A percentile compares a stretch with the other conserved stretches of the same genome.
Conservation (phyloP, 1,284 basidiomycete species). For the Apiotrichum laibachii region DNA sequence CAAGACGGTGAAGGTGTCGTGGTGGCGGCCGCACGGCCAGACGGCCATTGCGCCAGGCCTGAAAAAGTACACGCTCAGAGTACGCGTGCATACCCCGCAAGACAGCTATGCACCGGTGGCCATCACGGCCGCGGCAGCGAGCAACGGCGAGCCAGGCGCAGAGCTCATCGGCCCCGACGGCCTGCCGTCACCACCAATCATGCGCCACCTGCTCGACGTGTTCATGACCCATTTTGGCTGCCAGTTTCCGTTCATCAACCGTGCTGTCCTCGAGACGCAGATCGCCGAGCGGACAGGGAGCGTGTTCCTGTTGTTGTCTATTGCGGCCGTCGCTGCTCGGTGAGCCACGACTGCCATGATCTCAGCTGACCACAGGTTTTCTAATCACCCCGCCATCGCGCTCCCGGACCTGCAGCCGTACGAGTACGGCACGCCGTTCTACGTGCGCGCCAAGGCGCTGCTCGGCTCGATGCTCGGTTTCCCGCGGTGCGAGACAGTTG, state of each 20-base stretch:
- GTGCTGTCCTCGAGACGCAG: constrained; percentile 15
- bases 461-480: constrained; percentile 33
- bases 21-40: constrained; percentile 41
- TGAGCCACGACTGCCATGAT: constrained; percentile 9
- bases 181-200: constrained; percentile 20
- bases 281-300: constrained; percentile 23
- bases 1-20: constrained; percentile 38
- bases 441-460: constrained; percentile 28
- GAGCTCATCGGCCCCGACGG: constrained; percentile 22
- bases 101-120: constrained; percentile 3
- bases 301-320: constrained; percentile 28
- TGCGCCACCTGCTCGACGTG: constrained; percentile 32
- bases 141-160: background rate
- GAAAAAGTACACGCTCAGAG: constrained; percentile 35
- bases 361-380: constrained; percentile 25
- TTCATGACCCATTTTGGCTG: constrained; percentile 34
- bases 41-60: constrained; percentile 39
- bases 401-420: constrained; percentile 28
- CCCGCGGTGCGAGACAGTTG: constrained; percentile 33
- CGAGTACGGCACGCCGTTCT: constrained; percentile 36
- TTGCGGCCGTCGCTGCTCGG: constrained; percentile 33
- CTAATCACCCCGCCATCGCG: constrained; percentile 32
- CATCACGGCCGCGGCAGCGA: background rate
- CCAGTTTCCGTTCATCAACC: constrained; percentile 32
- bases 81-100: constrained; percentile 27